Percentiles rank a stretch among this genome's conserved stretches.
Evolutionary conservation across 148 eudicot genomes (phyloP).

Genomic region (Cornus suecica): DNA sequence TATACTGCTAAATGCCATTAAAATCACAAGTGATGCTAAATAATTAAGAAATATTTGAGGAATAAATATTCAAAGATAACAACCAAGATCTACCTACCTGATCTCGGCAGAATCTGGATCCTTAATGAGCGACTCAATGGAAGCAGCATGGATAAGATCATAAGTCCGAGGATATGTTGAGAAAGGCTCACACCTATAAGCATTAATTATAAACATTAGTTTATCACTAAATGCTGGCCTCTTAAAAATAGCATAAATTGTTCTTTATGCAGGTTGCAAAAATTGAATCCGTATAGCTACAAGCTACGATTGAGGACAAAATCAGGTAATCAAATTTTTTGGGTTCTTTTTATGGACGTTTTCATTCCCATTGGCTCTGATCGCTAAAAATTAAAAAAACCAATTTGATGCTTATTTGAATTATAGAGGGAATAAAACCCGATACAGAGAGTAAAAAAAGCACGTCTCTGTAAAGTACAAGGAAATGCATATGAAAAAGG

Average conservation of each 20-base stretch:
- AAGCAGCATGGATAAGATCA: conserved; percentile 77
- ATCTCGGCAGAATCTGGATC: conserved; percentile 65
- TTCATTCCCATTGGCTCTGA: not conserved
- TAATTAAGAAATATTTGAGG: conserved; percentile 1
- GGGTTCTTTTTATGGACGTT: not conserved
- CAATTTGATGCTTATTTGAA: not conserved
- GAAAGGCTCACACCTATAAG: conserved; percentile 95
- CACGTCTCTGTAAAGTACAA: not conserved
- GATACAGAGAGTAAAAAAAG: not conserved
- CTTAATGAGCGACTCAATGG: conserved; percentile 75
- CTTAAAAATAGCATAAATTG: not conserved
- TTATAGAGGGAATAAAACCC: not conserved
- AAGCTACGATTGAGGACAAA: not conserved
- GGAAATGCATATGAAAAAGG: not conserved
- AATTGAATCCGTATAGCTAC: not conserved
- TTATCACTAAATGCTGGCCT: not conserved
- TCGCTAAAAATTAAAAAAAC: not conserved
- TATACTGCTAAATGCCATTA: not conserved
- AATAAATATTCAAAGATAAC: not conserved
- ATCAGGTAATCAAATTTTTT: not conserved
- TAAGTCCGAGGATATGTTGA: conserved; percentile 99
- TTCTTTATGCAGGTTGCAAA: not conserved
- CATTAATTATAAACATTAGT: conserved; percentile 19
- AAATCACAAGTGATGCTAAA: not conserved
- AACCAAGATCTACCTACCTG: conserved; percentile 43